Conservation (phyloP, 345 rosid genomes). For the Geranium brycei region DNA sequence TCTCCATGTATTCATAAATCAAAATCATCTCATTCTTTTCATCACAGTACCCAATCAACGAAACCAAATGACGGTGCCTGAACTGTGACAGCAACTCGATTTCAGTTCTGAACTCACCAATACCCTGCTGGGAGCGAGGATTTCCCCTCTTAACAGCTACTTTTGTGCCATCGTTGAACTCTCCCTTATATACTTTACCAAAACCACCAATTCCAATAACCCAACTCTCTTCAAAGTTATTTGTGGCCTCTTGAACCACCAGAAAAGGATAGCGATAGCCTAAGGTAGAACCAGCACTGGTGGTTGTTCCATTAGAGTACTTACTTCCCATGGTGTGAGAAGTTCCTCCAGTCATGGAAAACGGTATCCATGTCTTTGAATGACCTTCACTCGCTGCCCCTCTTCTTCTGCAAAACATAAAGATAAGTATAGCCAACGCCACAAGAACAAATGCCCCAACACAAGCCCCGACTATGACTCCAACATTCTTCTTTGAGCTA, state of each 20-base stretch:
- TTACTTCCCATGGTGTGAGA: constrained; percentile 40
- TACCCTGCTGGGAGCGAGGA: constrained; percentile 64
- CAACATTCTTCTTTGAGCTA: constrained; percentile 27
- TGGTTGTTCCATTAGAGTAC: constrained; percentile 41
- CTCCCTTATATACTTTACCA: constrained; percentile 69
- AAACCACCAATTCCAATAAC: constrained; percentile 70
- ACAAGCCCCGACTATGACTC: constrained; percentile 31
- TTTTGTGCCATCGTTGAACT: constrained; percentile 39
- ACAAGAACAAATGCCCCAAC: constrained; percentile 23
- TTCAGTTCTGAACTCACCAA: constrained; percentile 65
- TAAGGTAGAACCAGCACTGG: constrained; percentile 28
- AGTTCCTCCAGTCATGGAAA: constrained; percentile 29
- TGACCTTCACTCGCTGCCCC: constrained; percentile 19
- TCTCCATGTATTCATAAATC: constrained; percentile 68
- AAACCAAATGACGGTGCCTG: constrained; percentile 71
- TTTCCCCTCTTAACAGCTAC: constrained; percentile 73
- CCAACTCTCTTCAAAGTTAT: constrained; percentile 56
- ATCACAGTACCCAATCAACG: constrained; percentile 67
- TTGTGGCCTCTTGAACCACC: constrained; percentile 55
- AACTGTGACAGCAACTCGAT: constrained; percentile 73
- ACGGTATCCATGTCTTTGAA: constrained; percentile 64
- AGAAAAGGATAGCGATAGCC: constrained; percentile 43
- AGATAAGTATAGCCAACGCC: constrained; percentile 29
- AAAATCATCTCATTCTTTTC: constrained; percentile 69
- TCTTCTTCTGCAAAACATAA: constrained; percentile 25